A percentile compares a stretch with the other conserved stretches of the same genome.
phyloP scores from a whole-genome alignment of 2,329 filamentous ascomycete genomes.

The Fulvia fulva region DNA sequence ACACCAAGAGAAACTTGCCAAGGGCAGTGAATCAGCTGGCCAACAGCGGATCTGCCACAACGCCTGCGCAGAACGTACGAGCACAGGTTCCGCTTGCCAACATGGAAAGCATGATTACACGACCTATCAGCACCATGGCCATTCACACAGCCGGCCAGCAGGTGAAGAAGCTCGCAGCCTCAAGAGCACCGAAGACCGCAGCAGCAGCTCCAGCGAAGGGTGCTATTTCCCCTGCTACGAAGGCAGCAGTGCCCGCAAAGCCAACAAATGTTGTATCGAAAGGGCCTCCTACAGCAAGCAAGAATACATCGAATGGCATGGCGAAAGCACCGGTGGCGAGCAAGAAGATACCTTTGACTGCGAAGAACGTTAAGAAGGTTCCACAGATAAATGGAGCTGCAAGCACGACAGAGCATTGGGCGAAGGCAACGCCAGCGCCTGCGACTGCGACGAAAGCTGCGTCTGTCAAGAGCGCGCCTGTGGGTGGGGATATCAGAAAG shows the following conservation, averaged over 20 bases:
- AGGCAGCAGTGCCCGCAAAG: neutral
- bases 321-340: neutral
- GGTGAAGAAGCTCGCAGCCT: constrained; percentile 28
- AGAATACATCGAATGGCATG: neutral
- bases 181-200: constrained; percentile 24
- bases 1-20: constrained; percentile 23
- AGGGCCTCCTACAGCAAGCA: neutral
- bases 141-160: constrained; percentile 29
- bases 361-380: constrained; percentile 1
- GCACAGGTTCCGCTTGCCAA: constrained; percentile 32
- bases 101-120: constrained; percentile 32
- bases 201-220: constrained; percentile 26
- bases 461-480: constrained; percentile 10
- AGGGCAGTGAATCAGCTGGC: constrained; percentile 18
- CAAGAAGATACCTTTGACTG: constrained; percentile 6
- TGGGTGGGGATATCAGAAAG: constrained; percentile 14
- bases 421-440: constrained; percentile 2
- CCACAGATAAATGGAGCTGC: neutral
- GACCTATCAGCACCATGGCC: constrained; percentile 33
- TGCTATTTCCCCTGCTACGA: constrained; percentile 1
- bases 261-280: neutral
- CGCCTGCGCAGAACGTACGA: constrained; percentile 22
- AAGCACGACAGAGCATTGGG: neutral
- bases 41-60: constrained; percentile 4
- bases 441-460: constrained; percentile 4